Conservation (phyloP, 2,329 filamentous ascomycete genomes). For the Fusarium tjaetaba region DNA sequence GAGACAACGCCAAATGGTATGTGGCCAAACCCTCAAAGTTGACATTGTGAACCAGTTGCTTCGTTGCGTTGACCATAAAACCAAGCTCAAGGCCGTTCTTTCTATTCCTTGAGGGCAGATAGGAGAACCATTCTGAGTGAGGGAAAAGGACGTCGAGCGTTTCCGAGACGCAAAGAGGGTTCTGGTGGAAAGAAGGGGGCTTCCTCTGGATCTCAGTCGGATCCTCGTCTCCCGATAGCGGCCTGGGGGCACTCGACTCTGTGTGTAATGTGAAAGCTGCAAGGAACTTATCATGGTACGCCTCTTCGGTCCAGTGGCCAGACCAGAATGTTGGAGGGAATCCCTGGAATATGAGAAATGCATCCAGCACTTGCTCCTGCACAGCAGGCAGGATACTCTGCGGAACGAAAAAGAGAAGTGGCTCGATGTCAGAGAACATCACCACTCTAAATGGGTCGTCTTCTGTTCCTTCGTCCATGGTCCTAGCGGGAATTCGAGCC, state of each 20-base stretch:
- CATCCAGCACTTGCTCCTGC: constrained; percentile 67
- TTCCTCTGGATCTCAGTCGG: constrained; percentile 38
- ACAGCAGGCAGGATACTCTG: constrained; percentile 47
- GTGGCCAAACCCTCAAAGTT: constrained; percentile 61
- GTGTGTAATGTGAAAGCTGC: constrained; percentile 1
- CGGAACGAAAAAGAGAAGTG: constrained; percentile 67
- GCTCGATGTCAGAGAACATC: constrained; percentile 79
- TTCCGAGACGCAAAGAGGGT: constrained; percentile 44
- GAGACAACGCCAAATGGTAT: constrained; percentile 77
- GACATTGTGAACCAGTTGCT: constrained; percentile 63
- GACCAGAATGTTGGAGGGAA: constrained; percentile 62
- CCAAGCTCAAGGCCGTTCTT: constrained; percentile 48
- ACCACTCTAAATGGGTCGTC: constrained; percentile 87
- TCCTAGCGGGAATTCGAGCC: constrained; percentile 73
- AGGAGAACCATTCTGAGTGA: constrained; percentile 56
- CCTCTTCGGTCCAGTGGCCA: constrained; percentile 44
- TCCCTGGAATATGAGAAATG: constrained; percentile 74
- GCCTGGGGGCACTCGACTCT: neutral
- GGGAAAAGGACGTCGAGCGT: constrained; percentile 66
- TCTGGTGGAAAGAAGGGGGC: constrained; percentile 46
- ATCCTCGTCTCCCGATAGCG: constrained; percentile 9
- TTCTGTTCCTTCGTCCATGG: constrained; percentile 77
- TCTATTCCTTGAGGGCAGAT: constrained; percentile 45
- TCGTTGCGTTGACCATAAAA: constrained; percentile 65
- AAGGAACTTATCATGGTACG: constrained; percentile 47